Base-by-base conservation (phyloP, 202 grass and related monocot genomes). In the Brachypodium distachyon region DNA sequence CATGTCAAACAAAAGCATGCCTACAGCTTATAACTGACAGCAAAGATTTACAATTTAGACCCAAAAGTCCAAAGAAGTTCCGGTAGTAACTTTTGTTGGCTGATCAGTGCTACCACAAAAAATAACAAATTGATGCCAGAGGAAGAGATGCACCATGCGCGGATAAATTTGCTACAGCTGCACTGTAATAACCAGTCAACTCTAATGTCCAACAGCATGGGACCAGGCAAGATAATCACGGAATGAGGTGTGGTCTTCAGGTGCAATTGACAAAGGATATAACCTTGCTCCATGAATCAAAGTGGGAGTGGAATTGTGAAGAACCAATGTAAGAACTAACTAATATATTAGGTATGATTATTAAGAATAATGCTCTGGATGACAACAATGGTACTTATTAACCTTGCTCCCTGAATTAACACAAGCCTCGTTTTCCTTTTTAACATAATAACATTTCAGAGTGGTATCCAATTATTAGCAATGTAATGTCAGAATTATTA, bases 251-350 rank as follows among this genome's bases (percentile, higher is more conserved):
- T 51, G 56, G 58, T 60, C 60, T 86, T 87, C 88, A 98, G 70
- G 96, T 98, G 83, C 74, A 98, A 67, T 98, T 98, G 84, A 95
- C 82, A 83, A 92, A 94, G 62, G 89, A 92, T 70, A 82, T 92
- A 80, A 89, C 82, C n/a, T n/a, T n/a, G n/a, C n/a, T n/a, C n/a
- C n/a, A n/a, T n/a, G n/a, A n/a, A n/a, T n/a, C n/a, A n/a, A n/a
- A n/a, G n/a, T n/a, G n/a, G n/a, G n/a, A n/a, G n/a, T n/a, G n/a
- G n/a, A n/a, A n/a, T n/a, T n/a, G n/a, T n/a, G n/a, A n/a, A n/a
- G n/a, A n/a, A n/a, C n/a, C n/a, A n/a, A n/a, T n/a, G n/a, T n/a
- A n/a, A n/a, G n/a, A n/a, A n/a, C n/a, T n/a, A n/a, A n/a, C n/a
- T n/a, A n/a, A n/a, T n/a, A n/a, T n/a, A n/a, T n/a, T n/a, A n/a